phyloP scores from a whole-genome alignment of 2,329 filamentous ascomycete genomes.

The Cucurbitaria berberidis region DNA sequence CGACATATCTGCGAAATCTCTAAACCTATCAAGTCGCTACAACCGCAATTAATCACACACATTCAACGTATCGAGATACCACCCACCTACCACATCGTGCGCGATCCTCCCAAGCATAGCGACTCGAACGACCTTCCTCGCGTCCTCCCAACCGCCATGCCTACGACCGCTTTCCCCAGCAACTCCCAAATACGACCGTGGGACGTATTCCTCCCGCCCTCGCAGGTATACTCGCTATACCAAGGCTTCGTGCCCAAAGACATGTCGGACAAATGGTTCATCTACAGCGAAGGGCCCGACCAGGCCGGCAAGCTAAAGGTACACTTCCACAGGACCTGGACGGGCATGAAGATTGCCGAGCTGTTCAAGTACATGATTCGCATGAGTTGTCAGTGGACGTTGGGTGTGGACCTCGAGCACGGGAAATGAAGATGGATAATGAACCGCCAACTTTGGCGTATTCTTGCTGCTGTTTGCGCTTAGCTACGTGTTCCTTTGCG shows the following conservation, averaged over 20 bases:
- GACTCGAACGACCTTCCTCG: constrained; percentile 10
- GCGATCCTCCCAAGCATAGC: neutral
- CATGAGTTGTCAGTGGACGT: constrained; percentile 28
- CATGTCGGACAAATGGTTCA: constrained; percentile 42
- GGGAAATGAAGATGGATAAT: constrained; percentile 57
- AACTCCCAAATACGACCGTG: constrained; percentile 30
- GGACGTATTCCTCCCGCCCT: constrained; percentile 42
- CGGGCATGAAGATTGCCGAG: constrained; percentile 42
- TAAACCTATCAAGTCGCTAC: constrained; percentile 3
- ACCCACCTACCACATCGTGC: constrained; percentile 1
- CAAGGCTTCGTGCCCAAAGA: constrained; percentile 32
- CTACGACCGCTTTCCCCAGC: constrained; percentile 27
- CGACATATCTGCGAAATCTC: constrained; percentile 4
- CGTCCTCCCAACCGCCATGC: constrained; percentile 20
- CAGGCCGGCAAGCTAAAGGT: constrained; percentile 42
- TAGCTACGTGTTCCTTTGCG: neutral
- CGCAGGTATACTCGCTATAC: constrained; percentile 38
- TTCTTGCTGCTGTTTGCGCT: neutral
- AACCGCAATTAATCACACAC: constrained; percentile 8
- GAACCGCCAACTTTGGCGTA: neutral
- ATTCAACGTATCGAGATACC: constrained; percentile 15
- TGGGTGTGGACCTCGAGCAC: constrained; percentile 52
- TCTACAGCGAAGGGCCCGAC: constrained; percentile 44
- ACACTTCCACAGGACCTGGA: constrained; percentile 43
- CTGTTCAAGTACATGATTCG: constrained; percentile 42